Evolutionary conservation across 2,329 filamentous ascomycete genomes (phyloP).

Genomic region (Periconia sp.): DNA sequence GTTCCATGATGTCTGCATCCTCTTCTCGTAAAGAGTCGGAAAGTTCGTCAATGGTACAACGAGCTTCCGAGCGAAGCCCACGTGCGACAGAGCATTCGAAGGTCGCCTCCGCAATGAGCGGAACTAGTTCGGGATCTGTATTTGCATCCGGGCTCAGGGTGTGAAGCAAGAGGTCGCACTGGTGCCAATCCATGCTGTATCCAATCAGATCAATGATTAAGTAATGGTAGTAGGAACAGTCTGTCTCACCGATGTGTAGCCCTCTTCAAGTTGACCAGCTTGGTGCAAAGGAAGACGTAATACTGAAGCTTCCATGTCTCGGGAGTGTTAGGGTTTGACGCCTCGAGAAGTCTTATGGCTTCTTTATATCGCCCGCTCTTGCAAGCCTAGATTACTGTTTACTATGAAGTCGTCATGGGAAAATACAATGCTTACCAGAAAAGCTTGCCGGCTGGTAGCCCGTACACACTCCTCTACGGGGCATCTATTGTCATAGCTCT

Average conservation of each 20-base stretch:
- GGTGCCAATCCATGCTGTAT: too few relatives aligned
- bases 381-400: conserved; percentile 52
- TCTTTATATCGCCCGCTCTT: conserved; percentile 74
- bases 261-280: conserved; percentile 68
- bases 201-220: too few relatives aligned
- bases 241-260: conserved; percentile 61
- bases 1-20: conserved; percentile 68
- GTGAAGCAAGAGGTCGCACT: conserved; percentile 62
- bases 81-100: conserved; percentile 65
- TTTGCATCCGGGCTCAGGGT: conserved; percentile 61
- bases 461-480: conserved; percentile 81
- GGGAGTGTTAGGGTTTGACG: conserved; percentile 65
- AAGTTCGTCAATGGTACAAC: conserved; percentile 60
- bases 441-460: conserved; percentile 73
- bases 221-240: too few relatives aligned
- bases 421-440: conserved; percentile 52
- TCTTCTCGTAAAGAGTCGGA: conserved; percentile 59
- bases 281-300: conserved; percentile 71
- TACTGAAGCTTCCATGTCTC: conserved; percentile 80
- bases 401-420: neutral
- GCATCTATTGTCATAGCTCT: conserved; percentile 69
- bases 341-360: conserved; percentile 66
- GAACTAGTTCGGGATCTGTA: conserved; percentile 64
- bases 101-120: conserved; percentile 64
- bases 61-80: conserved; percentile 59